These are phyloP conservation scores for Linnemannia elongata DNA, from an alignment of 192 early-diverging fungal species.

Conservation along the genomic window DNA sequence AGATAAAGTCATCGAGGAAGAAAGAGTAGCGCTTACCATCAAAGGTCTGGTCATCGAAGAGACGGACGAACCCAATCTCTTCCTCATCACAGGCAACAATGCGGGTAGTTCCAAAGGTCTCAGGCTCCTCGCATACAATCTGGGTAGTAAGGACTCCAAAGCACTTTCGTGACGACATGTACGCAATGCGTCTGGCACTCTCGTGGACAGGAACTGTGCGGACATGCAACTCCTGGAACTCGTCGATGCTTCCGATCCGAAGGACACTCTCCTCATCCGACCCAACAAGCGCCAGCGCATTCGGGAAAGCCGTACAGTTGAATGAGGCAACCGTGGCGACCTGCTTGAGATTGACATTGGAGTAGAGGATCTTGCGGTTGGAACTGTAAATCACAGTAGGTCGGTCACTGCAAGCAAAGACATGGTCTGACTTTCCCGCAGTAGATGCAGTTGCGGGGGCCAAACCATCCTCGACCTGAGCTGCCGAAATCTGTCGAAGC, in stretches of 20 bases:
- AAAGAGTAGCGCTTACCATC: conserved; percentile 67
- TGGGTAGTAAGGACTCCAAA: conserved; percentile 75
- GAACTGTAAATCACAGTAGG: conserved; percentile 83
- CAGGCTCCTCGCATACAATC: conserved; percentile 47
- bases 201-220: conserved; percentile 73
- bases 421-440: conserved; percentile 43
- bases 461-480: not conserved
- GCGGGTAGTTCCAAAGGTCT: conserved; percentile 25
- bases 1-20: not conserved
- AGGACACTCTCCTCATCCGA: conserved; percentile 68
- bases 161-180: conserved; percentile 65
- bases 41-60: conserved; percentile 82
- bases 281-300: conserved; percentile 71
- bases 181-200: conserved; percentile 78
- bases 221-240: conserved; percentile 89
- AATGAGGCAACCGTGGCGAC: conserved; percentile 77
- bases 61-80: conserved; percentile 60
- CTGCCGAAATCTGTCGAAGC: conserved; percentile 59
- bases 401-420: conserved; percentile 88
- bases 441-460: not conserved
- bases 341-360: conserved; percentile 83
- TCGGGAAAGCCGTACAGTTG: conserved; percentile 61
- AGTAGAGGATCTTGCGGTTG: conserved; percentile 81
- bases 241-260: conserved; percentile 82
- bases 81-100: conserved; percentile 46